Base-by-base conservation (phyloP, 2,329 filamentous ascomycete genomes). In the Cordyceps cateniannulata region DNA sequence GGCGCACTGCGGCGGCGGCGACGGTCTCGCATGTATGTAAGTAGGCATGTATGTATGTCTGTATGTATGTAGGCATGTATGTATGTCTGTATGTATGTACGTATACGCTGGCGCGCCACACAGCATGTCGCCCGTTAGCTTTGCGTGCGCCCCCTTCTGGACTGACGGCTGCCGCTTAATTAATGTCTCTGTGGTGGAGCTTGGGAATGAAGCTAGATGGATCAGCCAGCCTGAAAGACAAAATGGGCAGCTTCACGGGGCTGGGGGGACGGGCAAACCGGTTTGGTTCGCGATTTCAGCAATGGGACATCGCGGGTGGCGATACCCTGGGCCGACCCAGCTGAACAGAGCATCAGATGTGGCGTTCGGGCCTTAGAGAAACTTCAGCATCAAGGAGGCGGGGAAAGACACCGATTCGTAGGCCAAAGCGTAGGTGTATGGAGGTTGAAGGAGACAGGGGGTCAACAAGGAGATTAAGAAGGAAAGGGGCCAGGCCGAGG, bases 141-240 rank as follows among this genome's bases (percentile, higher is more conserved):
- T n/a, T n/a, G 38, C 16, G 32, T 56, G 44, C 54, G 27, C 38
- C 52, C 54, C 27, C 44, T 38, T 27, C 18, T 14, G n/a, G n/a
- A n/a, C n/a, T 35, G 45, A n/a, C 12, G 47, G 25, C 24, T 35
- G 47, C 40, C 38, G 40, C 49, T 45, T 45, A 49, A 57, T 56
- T 57, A 49, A 53, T 54, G 58, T 60, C 20, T 20, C 6, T 35
- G 47, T 48, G 16, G 58, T 60, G 58, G 58, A 54, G 49, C 58
- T 47, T 49, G 22, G 29, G 35, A 60, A 38, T 35, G 50, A 42
- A 47, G 42, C 50, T 42, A 54, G 32, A 52, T 32, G 32, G 48
- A 52, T 25, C 42, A 60, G 49, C n/a, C 48, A 25, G 38, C 24
- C 49, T 40, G 7, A 16, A 20, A 29, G 32, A 49, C 44, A 16